Evolutionary conservation across 169 alveolate species (phyloP), one percentile per base, ranked within the genome.

Genomic region (Cystoisospora suis): DNA sequence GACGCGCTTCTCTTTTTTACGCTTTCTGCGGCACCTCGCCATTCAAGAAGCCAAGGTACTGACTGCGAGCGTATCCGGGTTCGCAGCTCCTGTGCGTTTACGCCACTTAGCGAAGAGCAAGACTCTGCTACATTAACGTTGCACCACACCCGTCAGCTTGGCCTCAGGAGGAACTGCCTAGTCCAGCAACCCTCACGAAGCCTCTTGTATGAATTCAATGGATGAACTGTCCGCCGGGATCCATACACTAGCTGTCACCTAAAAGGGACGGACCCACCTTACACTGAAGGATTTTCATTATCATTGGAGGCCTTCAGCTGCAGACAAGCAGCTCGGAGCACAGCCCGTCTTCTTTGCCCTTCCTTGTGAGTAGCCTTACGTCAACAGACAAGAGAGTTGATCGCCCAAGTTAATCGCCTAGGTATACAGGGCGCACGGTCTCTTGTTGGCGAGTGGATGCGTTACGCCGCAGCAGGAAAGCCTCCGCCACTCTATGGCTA

Each of bases 1-100:
- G 17, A 72, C 83, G 27, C 83, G 83, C 12, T 32, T 27, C 83
- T 36, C 47, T 38, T 72, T 32, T 56, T 5, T 72, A 34, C 83
- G 83, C 34, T 72, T 72, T 56, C 44, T 72, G 83, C 83, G 56
- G 12, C 83, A 72, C 27, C 49, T 38, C 3, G 83, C 56, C 40
- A n/a, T 12, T 32, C 83, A 72, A 17, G 83, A 72, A 38, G 83
- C 47, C 20, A 72, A 40, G 83, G 83, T 72, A 72, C 1, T 32
- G 58, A 7, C 23, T 53, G 65, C 65, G 23, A 12, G 29, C 12
- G 23, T 12, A 15, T 53, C 23, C 23, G 65, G 65, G 12, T 53
- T 23, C 65, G 12, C 65, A 53, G 23, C 12, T 53, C 29, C 23
- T 15, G 29, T 23, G 12, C 23, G 12, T 53, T 53, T 12, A 53